Base-by-base conservation (phyloP, 1,284 basidiomycete species). In the Stereum hirsutum region DNA sequence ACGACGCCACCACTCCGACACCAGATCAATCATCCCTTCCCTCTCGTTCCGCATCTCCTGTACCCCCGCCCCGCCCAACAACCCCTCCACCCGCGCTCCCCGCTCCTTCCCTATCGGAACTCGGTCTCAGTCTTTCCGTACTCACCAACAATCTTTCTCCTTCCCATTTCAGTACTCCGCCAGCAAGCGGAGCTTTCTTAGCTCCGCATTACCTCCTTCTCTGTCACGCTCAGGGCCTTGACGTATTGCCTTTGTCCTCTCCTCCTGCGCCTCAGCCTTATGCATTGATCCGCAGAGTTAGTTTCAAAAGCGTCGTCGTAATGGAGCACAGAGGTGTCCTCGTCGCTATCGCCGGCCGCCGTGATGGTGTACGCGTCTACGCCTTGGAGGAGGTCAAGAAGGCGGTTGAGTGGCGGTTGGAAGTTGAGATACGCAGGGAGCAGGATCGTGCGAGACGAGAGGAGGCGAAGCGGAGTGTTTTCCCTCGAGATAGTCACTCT, bases 321-420 rank as follows among this genome's bases (percentile, higher is more conserved):
- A 89, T 89, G 86, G 87, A 89, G 53, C 84, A 89, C 53, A 78
- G 87, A 26, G 86, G 85, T 7, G 86, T 89, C 2, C 64, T 89
- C 17, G 86, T 89, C 11, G 86, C 87, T 14, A 88, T 89, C 49
- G 87, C 87, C 11, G 86, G 86, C 12, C 66, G 86, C 47, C 66
- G 86, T 52, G 85, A 89, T 51, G 86, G 87, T 2, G 86, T 89
- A 31, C 72, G 86, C 32, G 87, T 89, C 20, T 89, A 89, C 58
- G 86, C 87, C 11, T 64, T 89, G 15, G 86, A 89, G 48, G 86
- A 89, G 54, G 74, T 89, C 17, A 82, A 79, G 58, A 83, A 81
- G 54, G 82, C 80, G 5, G 78, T 89, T 10, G 87, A 89, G 60
- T 89, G 85, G 86, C 72, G 87, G 12, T 75, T 89, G 49, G 86